Evolutionary conservation across 257 asterid genomes (phyloP).

Genomic region (Fraxinus pennsylvanica): DNA sequence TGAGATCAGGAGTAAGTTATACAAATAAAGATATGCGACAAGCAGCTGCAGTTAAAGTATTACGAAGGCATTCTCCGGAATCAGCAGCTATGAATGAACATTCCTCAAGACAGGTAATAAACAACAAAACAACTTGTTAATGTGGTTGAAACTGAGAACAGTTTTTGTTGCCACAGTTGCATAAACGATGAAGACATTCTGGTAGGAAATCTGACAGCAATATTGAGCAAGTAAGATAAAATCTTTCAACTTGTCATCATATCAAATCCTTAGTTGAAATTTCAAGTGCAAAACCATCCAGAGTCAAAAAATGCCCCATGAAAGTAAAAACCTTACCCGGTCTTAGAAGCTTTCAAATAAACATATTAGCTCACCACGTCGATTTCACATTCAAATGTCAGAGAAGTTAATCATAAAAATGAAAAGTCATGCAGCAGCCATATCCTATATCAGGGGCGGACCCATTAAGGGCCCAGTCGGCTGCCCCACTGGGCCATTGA

Average conservation of each 20-base stretch:
- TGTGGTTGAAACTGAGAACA: not conserved
- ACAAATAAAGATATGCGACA: not conserved
- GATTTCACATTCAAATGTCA: not conserved
- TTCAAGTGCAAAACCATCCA: not conserved
- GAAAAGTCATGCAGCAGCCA: not conserved
- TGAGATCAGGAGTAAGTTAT: not conserved
- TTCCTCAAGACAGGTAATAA: not conserved
- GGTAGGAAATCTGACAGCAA: not conserved
- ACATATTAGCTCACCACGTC: slow-evolving; percentile 4
- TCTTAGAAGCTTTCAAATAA: not conserved
- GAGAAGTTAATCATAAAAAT: not conserved
- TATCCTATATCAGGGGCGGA: not conserved
- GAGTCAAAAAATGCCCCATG: not conserved
- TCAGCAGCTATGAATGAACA: not conserved
- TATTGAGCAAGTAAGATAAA: not conserved
- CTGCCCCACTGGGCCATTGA: too few relatives aligned
- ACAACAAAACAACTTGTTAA: not conserved
- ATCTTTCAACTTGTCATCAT: not conserved
- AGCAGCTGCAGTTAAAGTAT: slow-evolving; percentile 5
- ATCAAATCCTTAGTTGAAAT: not conserved
- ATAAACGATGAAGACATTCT: not conserved
- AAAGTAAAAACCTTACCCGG: not conserved
- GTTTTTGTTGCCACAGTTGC: not conserved
- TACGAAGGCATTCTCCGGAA: not conserved
- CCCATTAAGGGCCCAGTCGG: too few relatives aligned